Percentiles rank a stretch among this genome's conserved stretches.
Evolutionary conservation across 768 basidiomycete species (phyloP).

Genomic region (Tephrocybe sp.): DNA sequence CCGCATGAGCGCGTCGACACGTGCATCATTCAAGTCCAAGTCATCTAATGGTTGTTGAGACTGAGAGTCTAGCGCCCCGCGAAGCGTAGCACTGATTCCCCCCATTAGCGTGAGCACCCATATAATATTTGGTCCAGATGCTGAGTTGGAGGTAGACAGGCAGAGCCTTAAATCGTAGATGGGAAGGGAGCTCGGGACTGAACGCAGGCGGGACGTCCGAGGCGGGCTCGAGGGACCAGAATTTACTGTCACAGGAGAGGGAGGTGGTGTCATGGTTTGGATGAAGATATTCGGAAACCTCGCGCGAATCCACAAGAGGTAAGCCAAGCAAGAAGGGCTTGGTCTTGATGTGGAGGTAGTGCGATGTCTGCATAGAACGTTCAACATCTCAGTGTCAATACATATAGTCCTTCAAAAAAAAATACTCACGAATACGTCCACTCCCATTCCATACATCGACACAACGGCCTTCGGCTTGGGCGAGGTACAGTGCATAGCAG

Average conservation of each 20-base stretch:
- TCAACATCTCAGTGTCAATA: too few species aligned
- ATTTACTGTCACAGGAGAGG: not conserved
- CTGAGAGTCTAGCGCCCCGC: conserved; percentile 17
- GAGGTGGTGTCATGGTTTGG: conserved; percentile 26
- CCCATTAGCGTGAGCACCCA: conserved; percentile 39
- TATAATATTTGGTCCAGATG: conserved; percentile 54
- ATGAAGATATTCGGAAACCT: conserved; percentile 46
- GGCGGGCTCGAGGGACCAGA: conserved; percentile 20
- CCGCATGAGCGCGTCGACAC: conserved; percentile 3
- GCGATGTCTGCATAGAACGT: conserved; percentile 42
- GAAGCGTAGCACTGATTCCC: conserved; percentile 44
- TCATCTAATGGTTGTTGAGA: not conserved
- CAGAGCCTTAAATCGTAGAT: conserved; percentile 56
- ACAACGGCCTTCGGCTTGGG: conserved; percentile 55
- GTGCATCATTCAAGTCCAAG: not conserved
- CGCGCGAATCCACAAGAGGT: conserved; percentile 49
- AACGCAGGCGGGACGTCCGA: conserved; percentile 46
- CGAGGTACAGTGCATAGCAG: conserved; percentile 43
- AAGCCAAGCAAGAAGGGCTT: conserved; percentile 51
- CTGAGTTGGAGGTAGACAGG: conserved; percentile 62
- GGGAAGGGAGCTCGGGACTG: conserved; percentile 50
- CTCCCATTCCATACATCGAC: conserved; percentile 65
- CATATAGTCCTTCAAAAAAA: too few species aligned
- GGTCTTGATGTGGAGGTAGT: conserved; percentile 47
- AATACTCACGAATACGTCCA: conserved; percentile 48